Evolutionary conservation across 164 flowering plant genomes (phyloP).

Genomic region (Paratinospora sagittata): DNA sequence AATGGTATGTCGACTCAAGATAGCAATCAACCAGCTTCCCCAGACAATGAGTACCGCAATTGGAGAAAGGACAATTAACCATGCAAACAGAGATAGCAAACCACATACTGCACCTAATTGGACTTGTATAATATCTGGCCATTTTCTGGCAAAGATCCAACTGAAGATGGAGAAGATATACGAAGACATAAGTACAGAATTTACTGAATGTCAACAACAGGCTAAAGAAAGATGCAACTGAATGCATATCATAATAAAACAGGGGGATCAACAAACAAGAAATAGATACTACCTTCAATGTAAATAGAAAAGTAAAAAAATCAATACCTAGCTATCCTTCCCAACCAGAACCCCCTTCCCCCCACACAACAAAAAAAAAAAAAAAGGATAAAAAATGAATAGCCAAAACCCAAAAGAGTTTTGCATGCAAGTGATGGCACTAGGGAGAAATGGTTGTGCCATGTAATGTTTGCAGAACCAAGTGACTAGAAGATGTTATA

Average conservation of each 20-base stretch:
- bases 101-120: constrained; percentile 70
- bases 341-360: too few relatives aligned
- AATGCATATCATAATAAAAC: not conserved
- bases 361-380: too few relatives aligned
- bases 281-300: too few relatives aligned
- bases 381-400: too few relatives aligned
- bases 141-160: constrained; percentile 98
- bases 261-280: not conserved
- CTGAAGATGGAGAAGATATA: constrained; percentile 38
- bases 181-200: not conserved
- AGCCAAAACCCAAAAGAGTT: not conserved
- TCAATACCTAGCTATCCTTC: too few relatives aligned
- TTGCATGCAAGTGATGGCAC: too few relatives aligned
- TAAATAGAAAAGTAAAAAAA: too few relatives aligned
- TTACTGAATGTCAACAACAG: not conserved
- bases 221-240: not conserved
- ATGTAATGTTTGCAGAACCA: not conserved
- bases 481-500: not conserved
- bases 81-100: constrained; percentile 59
- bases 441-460: not conserved
- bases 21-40: constrained; percentile 81
- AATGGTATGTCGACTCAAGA: constrained; percentile 70
- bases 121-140: constrained; percentile 77
- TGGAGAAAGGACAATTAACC: constrained; percentile 82
- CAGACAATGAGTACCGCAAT: constrained; percentile 62